Evolutionary conservation across 2,329 filamentous ascomycete genomes (phyloP).

Genomic region (Exserohilum rostratum): DNA sequence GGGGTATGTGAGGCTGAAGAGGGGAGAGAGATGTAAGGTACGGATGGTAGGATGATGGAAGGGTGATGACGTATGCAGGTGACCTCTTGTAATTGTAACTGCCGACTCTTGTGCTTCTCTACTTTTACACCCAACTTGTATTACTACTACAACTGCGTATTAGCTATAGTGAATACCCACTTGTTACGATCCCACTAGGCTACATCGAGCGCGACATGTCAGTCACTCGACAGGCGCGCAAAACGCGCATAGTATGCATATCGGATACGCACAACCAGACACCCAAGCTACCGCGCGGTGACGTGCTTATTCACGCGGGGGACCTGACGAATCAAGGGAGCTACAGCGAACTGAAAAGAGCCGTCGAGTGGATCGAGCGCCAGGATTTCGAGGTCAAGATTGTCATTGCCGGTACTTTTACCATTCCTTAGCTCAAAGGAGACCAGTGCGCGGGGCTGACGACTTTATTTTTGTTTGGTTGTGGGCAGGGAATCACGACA

Average conservation of each 20-base stretch:
- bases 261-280: conserved; percentile 76
- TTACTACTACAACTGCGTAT: too few species aligned
- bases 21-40: too few species aligned
- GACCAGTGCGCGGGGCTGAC: background rate
- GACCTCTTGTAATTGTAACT: too few species aligned
- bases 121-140: too few species aligned
- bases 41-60: too few species aligned
- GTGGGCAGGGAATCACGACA: conserved; percentile 76
- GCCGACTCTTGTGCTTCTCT: too few species aligned
- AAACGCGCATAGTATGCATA: conserved; percentile 73
- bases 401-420: conserved; percentile 66
- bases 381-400: conserved; percentile 73
- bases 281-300: conserved; percentile 70
- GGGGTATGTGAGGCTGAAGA: too few species aligned
- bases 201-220: background rate
- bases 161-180: too few species aligned
- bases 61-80: too few species aligned
- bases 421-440: background rate
- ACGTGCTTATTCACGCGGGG: conserved; percentile 77
- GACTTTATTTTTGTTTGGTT: background rate
- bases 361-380: conserved; percentile 69
- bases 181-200: background rate
- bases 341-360: conserved; percentile 62
- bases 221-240: conserved; percentile 13
- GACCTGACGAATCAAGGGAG: conserved; percentile 77